Percentiles rank a stretch among this genome's conserved stretches.
Evolutionary conservation across 2,329 filamentous ascomycete species (phyloP).

Genomic region (Chaetomium sp.): DNA sequence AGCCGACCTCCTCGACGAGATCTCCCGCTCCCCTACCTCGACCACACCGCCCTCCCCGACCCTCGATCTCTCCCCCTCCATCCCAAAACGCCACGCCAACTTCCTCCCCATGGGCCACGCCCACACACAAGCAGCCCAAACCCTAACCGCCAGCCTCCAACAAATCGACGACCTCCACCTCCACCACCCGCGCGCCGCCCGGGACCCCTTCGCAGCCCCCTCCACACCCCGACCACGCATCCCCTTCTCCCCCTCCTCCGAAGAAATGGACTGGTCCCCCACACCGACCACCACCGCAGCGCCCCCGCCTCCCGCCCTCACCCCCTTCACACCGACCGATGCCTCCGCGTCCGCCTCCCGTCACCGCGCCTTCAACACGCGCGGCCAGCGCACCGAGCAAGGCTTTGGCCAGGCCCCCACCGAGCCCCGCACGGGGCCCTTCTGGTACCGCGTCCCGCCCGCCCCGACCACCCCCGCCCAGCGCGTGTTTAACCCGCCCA

Average conservation of each 20-base stretch:
- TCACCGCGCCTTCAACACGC: conserved; percentile 57
- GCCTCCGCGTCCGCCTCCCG: conserved; percentile 42
- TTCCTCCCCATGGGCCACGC: conserved; percentile 25
- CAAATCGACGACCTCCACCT: conserved; percentile 26
- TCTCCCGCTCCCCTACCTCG: conserved; percentile 39
- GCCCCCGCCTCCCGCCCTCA: neutral
- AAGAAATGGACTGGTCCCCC: conserved; percentile 76
- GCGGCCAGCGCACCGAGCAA: conserved; percentile 44
- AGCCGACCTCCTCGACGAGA: conserved; percentile 52
- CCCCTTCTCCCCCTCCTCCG: conserved; percentile 40
- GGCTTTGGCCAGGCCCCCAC: conserved; percentile 52
- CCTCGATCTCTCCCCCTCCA: conserved; percentile 19
- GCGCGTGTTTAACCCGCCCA: conserved; percentile 62
- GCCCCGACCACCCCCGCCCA: conserved; percentile 69
- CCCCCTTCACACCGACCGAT: neutral
- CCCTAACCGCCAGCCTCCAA: conserved; percentile 21
- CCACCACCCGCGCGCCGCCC: conserved; percentile 1
- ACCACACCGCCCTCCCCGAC: conserved; percentile 26
- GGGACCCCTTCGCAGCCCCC: neutral
- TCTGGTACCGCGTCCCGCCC: conserved; percentile 70
- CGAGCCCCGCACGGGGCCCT: conserved; percentile 54
- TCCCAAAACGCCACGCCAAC: conserved; percentile 10
- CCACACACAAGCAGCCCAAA: conserved; percentile 25
- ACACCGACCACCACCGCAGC: conserved; percentile 39
- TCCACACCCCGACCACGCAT: conserved; percentile 20